Evolutionary conservation across 1,139 yeast species (phyloP).

Genomic region (Magnusiomyces ingens): DNA sequence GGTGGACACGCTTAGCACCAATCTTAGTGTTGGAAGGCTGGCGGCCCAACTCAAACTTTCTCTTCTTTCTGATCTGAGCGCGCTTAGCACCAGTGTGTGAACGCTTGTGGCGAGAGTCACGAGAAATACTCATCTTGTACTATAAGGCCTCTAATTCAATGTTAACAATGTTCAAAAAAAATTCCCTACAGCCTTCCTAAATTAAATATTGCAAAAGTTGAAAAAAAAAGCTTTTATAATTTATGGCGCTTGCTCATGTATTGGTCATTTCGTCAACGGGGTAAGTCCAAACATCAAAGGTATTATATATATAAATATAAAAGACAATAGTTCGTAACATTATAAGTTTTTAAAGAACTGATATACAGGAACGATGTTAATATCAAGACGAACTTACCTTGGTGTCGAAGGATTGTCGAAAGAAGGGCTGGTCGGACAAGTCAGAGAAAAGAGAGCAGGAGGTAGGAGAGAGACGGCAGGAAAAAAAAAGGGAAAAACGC

Average conservation of each 20-base stretch:
- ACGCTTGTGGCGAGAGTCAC: constrained; percentile 99
- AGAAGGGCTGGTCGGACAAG: constrained; percentile 6
- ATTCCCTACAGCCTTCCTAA: not conserved
- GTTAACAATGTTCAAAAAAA: not conserved
- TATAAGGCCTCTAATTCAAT: constrained; percentile 6
- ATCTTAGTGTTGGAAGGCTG: constrained; percentile 99
- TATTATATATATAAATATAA: too few species aligned
- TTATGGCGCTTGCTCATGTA: too few species aligned
- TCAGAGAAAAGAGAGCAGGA: constrained; percentile 1
- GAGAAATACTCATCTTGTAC: constrained; percentile 91
- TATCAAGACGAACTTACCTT: constrained; percentile 2
- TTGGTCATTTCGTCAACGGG: too few species aligned
- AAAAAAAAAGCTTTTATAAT: not conserved
- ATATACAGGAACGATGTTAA: too few species aligned
- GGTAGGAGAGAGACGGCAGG: not conserved
- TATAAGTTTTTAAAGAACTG: too few species aligned
- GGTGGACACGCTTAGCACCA: constrained; percentile 97
- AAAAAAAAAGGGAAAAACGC: constrained; percentile 1
- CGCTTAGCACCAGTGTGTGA: constrained; percentile 99
- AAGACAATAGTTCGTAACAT: too few species aligned
- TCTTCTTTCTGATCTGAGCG: constrained; percentile 99
- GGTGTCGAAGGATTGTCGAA: constrained; percentile 7
- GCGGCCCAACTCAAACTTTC: constrained; percentile 99
- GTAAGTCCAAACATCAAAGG: too few species aligned
- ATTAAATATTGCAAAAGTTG: not conserved